Conservation (phyloP, 2,329 filamentous ascomycete genomes). For the Nigrospora osmanthi region DNA sequence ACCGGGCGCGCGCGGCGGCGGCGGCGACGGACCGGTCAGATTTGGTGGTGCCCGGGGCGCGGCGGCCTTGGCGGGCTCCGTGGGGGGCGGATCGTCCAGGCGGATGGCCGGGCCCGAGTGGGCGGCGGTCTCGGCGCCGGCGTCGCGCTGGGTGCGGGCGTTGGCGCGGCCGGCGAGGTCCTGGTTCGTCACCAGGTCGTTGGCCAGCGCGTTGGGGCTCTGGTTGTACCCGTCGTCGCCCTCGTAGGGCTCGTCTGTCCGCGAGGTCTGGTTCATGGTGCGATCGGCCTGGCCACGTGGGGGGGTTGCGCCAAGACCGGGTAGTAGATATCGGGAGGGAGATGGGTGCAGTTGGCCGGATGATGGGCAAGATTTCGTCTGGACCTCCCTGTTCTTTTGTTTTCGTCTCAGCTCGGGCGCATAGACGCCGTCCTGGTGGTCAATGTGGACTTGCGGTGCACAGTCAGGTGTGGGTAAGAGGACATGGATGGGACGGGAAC, state of each 20-base stretch:
- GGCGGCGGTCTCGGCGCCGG: slow-evolving; percentile 12
- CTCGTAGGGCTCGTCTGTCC: slow-evolving; percentile 28
- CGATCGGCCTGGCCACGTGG: neutral
- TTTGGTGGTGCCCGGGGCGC: slow-evolving; percentile 1
- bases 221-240: slow-evolving; percentile 41
- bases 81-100: slow-evolving; percentile 8
- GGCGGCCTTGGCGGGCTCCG: slow-evolving; percentile 9
- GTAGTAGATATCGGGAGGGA: no score
- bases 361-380: no score
- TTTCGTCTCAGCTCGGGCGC: no score
- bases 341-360: no score
- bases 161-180: slow-evolving; percentile 48
- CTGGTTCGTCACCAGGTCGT: slow-evolving; percentile 48
- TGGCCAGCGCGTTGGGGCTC: slow-evolving; percentile 42
- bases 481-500: no score
- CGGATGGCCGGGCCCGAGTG: slow-evolving; percentile 17
- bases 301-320: no score
- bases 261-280: slow-evolving; percentile 23
- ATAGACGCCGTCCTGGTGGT: no score
- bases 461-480: no score
- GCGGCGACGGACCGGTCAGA: slow-evolving; percentile 12
- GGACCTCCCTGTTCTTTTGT: no score
- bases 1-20: slow-evolving; percentile 8
- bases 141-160: slow-evolving; percentile 17
- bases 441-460: no score